These are phyloP conservation scores for Rhamnella rubrinervis DNA, from an alignment of 331 rosid species.

Conservation along the genomic window DNA sequence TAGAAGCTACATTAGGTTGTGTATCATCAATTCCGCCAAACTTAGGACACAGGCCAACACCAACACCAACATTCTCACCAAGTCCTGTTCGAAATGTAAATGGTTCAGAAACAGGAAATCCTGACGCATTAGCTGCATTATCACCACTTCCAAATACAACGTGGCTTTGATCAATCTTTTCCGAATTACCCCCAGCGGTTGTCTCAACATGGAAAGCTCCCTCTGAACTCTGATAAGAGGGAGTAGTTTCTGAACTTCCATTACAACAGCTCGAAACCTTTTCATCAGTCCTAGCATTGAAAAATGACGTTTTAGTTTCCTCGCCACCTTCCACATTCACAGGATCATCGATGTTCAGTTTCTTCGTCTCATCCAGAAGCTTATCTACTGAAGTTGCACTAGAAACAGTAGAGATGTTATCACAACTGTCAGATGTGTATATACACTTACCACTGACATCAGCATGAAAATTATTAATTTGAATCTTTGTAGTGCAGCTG, in stretches of 20 bases:
- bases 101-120: slow-evolving; percentile 34
- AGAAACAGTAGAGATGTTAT: slow-evolving; percentile 19
- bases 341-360: slow-evolving; percentile 53
- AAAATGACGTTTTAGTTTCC: slow-evolving; percentile 21
- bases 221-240: slow-evolving; percentile 12
- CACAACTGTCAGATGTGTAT: slow-evolving; percentile 21
- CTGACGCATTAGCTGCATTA: slow-evolving; percentile 30
- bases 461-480: slow-evolving; percentile 13
- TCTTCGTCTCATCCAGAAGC: slow-evolving; percentile 58
- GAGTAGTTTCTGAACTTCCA: slow-evolving; percentile 29
- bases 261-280: slow-evolving; percentile 21
- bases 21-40: slow-evolving; percentile 18
- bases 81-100: slow-evolving; percentile 32
- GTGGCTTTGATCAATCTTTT: slow-evolving; percentile 19
- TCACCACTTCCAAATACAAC: slow-evolving; percentile 33
- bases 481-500: slow-evolving; percentile 7
- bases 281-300: slow-evolving; percentile 28
- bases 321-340: slow-evolving; percentile 27
- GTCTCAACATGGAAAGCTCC: slow-evolving; percentile 24
- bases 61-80: slow-evolving; percentile 22
- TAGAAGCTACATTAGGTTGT: slow-evolving; percentile 33
- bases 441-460: slow-evolving; percentile 22
- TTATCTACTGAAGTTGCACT: slow-evolving; percentile 25
- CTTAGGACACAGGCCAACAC: slow-evolving; percentile 36
- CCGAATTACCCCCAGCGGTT: slow-evolving; percentile 28